Evolutionary conservation across 768 basidiomycete genomes (phyloP), one percentile per base, ranked within the genome.

Genomic region (Hebeloma cylindrosporum): DNA sequence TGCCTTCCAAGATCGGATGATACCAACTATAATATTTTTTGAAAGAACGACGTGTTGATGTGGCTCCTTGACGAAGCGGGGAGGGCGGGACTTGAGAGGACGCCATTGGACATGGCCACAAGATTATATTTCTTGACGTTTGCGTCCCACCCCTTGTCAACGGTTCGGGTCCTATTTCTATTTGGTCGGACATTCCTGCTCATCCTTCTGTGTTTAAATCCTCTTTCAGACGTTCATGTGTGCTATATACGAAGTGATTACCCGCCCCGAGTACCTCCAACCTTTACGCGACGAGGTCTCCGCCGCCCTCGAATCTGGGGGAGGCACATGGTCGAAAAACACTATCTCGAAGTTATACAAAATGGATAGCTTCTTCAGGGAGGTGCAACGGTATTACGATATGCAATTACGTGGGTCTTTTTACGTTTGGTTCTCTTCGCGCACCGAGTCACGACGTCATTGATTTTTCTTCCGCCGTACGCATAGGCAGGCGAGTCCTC

Each of bases 341-440:
- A 46, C 70, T 41, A 39, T 67, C 7, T 60, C 62, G 4, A 65
- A 64, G 40, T 70, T 77, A 71, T 53, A 52, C 34, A 70, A 64
- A 43, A 46, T 76, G 5, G 78, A 79, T 48, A 78, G 77, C 47
- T 75, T 79, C 52, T 43, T 79, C 7, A 70, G 67, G 36, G 77
- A 78, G 50, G 58, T 67, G 4, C 61, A 65, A 42, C 54, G 74
- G 5, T 38, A 67, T 18, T 59, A 56, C 27, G 68, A 65, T 7
- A 50, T 70, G 16, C 49, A 55, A 27, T 47, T 58, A 7, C 22
- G 64, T 64, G 40, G 31, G 60, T 54, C 3, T 14, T 7, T n/a
- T 9, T 10, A 31, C 32, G 2, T 11, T 28, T 21, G 6, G 23
- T 18, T 22, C 21, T 6, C 11, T 10, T 30, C 33, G 10, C 38